Conservation (phyloP, 306 rosid genomes). For the Abrus pulchellus region DNA sequence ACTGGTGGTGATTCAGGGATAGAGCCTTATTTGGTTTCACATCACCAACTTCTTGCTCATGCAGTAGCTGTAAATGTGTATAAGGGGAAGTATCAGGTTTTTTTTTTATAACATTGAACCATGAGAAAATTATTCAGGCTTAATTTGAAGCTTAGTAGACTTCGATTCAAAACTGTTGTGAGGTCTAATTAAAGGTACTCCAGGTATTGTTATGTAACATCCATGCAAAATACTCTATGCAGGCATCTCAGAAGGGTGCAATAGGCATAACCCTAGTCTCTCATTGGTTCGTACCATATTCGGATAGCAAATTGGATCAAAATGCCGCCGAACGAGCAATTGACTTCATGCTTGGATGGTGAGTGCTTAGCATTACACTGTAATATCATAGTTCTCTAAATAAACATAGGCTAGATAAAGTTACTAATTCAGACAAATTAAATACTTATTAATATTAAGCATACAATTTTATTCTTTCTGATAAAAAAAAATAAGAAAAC, state of each 20-base stretch:
- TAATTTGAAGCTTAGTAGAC: no score
- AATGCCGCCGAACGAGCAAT: slow-evolving; percentile 60
- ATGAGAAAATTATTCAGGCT: no score
- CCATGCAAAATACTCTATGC: neutral
- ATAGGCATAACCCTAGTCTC: slow-evolving; percentile 64
- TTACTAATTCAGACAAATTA: neutral
- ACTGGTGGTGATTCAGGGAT: slow-evolving; percentile 60
- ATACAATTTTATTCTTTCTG: no score
- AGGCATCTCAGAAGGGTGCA: slow-evolving; percentile 71
- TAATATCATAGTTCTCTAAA: neutral
- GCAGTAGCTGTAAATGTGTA: slow-evolving; percentile 57
- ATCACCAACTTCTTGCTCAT: slow-evolving; percentile 68
- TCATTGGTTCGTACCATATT: slow-evolving; percentile 62
- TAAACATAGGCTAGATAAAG: neutral
- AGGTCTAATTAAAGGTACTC: neutral
- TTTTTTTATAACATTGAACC: no score
- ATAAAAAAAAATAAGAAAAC: no score
- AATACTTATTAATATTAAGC: no score
- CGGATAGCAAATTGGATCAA: slow-evolving; percentile 33
- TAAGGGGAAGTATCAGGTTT: slow-evolving; percentile 55
- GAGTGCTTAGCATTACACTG: neutral
- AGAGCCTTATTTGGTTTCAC: slow-evolving; percentile 66
- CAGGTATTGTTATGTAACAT: neutral
- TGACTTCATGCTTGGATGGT: slow-evolving; percentile 83
- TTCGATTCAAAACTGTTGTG: no score